These are phyloP conservation scores for Leishmania tropica DNA, from an alignment of 208 protist genomes.

Conservation along the genomic window DNA sequence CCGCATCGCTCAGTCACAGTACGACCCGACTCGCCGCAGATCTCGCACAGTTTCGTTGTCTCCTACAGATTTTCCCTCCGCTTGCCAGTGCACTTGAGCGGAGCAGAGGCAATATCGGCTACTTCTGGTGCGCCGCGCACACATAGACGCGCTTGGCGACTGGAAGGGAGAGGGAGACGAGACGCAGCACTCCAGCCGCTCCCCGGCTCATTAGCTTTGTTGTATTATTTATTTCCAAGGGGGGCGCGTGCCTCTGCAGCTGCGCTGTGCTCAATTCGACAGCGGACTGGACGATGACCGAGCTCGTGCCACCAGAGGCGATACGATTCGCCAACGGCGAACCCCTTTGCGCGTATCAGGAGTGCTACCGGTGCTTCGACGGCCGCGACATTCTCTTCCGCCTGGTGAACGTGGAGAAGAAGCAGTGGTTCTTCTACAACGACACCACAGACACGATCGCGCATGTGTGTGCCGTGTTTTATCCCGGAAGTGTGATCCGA, in stretches of 20 bases:
- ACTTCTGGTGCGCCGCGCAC: not conserved
- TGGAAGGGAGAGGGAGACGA: not conserved
- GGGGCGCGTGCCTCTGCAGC: not conserved
- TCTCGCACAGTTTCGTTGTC: not conserved
- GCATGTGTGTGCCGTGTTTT: slow-evolving; percentile 36
- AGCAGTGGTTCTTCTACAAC: slow-evolving; percentile 81
- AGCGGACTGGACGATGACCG: slow-evolving; percentile 27
- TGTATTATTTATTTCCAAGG: not conserved
- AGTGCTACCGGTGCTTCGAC: slow-evolving; percentile 73
- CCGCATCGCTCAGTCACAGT: not conserved
- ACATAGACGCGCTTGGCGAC: not conserved
- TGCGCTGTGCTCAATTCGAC: not conserved
- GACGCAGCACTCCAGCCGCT: not conserved
- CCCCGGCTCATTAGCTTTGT: not conserved
- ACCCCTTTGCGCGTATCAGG: slow-evolving; percentile 44
- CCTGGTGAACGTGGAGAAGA: slow-evolving; percentile 48
- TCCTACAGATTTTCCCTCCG: not conserved
- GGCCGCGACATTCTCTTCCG: slow-evolving; percentile 65
- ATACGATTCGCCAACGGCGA: slow-evolving; percentile 38
- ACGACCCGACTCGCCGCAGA: not conserved
- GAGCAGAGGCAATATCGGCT: not conserved
- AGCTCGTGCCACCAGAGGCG: slow-evolving; percentile 35
- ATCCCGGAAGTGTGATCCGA: slow-evolving; percentile 40
- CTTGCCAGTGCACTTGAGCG: not conserved
- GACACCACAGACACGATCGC: slow-evolving; percentile 61